Percentiles rank a stretch among this genome's conserved stretches.
Conservation (phyloP, 2,329 filamentous ascomycete species). For the Arthrobotrys entomopaga region DNA sequence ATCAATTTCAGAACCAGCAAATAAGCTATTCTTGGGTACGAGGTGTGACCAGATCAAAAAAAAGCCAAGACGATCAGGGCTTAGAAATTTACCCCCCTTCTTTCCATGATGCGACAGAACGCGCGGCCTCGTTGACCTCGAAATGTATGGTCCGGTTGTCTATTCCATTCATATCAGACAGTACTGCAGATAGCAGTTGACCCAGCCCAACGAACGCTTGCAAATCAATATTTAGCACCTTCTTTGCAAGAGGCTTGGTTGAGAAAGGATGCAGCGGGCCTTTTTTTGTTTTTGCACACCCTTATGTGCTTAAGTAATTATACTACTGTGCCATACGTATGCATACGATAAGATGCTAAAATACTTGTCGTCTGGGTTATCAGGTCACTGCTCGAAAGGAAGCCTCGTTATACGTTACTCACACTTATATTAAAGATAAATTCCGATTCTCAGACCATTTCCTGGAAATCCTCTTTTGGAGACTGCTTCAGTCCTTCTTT, state of each 20-base stretch:
- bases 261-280: background rate
- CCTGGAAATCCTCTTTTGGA: constrained; percentile 14
- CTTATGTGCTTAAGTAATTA: too few relatives aligned
- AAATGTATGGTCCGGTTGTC: background rate
- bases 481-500: constrained; percentile 37
- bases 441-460: background rate
- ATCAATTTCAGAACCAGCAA: background rate
- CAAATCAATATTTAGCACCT: too few relatives aligned
- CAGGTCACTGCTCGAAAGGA: too few relatives aligned
- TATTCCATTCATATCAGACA: too few relatives aligned
- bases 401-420: too few relatives aligned
- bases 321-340: too few relatives aligned
- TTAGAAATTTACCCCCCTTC: too few relatives aligned
- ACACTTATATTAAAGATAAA: constrained; percentile 14
- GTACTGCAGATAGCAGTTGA: too few relatives aligned
- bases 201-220: too few relatives aligned
- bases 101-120: constrained; percentile 25
- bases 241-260: too few relatives aligned
- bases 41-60: background rate
- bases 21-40: constrained; percentile 27
- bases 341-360: too few relatives aligned
- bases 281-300: background rate
- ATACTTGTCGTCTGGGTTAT: too few relatives aligned
- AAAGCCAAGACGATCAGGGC: constrained; percentile 8
- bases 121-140: constrained; percentile 24